Evolutionary conservation across 1,284 basidiomycete species (phyloP).

Genomic region (Rhodotorula sp.): DNA sequence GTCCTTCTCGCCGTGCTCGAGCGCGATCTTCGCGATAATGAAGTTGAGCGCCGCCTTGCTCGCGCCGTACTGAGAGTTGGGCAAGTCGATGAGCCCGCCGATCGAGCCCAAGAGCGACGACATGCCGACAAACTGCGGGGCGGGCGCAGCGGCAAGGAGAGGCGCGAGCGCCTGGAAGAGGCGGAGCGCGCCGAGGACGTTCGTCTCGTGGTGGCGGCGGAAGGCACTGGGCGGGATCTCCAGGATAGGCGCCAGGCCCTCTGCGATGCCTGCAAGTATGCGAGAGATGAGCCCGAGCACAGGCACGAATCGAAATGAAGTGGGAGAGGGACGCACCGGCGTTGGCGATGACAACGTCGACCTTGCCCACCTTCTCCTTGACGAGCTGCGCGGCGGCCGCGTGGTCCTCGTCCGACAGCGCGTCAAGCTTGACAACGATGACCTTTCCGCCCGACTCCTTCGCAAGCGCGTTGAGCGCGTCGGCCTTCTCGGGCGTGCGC

Average conservation of each 20-base stretch:
- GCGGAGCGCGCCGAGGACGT: conserved; percentile 21
- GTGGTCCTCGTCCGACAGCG: conserved; percentile 11
- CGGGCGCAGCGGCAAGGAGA: conserved; percentile 14
- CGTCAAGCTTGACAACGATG: conserved; percentile 25
- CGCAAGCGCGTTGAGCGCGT: not conserved
- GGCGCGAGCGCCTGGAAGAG: conserved; percentile 22
- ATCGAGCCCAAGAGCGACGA: conserved; percentile 12
- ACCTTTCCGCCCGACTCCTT: not conserved
- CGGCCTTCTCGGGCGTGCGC: conserved; percentile 33
- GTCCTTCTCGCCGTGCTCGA: conserved; percentile 2
- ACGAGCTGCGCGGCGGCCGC: conserved; percentile 14
- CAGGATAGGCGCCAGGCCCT: not conserved
- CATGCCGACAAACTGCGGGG: conserved; percentile 21
- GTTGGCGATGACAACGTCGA: conserved; percentile 36
- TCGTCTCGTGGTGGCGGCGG: conserved; percentile 13
- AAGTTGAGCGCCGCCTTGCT: conserved; percentile 22
- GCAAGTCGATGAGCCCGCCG: not conserved
- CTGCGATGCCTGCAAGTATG: not conserved
- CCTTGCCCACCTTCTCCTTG: conserved; percentile 13
- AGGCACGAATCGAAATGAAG: not conserved
- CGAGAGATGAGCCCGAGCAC: no score
- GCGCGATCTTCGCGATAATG: not conserved
- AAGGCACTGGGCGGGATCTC: not conserved
- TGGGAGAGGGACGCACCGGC: conserved; percentile 13
- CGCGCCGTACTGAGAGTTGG: not conserved